Base-by-base conservation (phyloP, 1,284 basidiomycete genomes). In the Mrakiaceae sp. region DNA sequence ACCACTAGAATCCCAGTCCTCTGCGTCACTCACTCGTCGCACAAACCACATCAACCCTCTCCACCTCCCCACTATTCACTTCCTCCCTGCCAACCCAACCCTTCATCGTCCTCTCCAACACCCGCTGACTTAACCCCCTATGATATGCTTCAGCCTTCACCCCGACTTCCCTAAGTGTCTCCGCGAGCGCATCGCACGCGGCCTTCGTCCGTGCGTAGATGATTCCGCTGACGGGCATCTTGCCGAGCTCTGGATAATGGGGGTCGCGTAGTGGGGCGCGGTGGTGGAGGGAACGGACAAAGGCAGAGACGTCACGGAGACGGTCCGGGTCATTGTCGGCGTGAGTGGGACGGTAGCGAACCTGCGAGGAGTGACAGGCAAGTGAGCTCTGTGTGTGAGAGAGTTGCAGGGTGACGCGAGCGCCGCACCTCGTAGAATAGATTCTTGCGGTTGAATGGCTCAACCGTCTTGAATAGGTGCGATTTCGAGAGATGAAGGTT, bases 391-490 rank as follows among this genome's bases (percentile, higher is more conserved):
- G 43, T 27, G 43, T 27, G 3, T 54, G 44, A 54, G 16, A 4
- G n/a, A 4, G 43, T 70, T 91, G 91, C 71, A 82, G 90, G 0
- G 92, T 79, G 72, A 91, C 91, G 3, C 76, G 73, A 8, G 10
- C 5, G 10, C 69, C 72, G 8, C 44, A 86, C 87, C 75, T 90
- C 87, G 71, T 93, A 93, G 72, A 82, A 90, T 0, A 94, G 79
- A 72, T 92, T 92, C 5, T 77, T 74, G 5, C 90, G 79, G 70
- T 92, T 91, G 75, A 90, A 88, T 0, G 88, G 87, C 71, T 90
- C 85, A 0, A 87, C 76, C 49, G 85, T 84, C 49, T 81, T 80
- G 68, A 80, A 84, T 0, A 90, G 77, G 47, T 80, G 77, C 3
- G 81, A 79, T 51, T 77, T 71, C 5, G 79, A 75, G 76, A 93